Conservation (phyloP, 306 rosid genomes). For the Casuarina glauca region DNA sequence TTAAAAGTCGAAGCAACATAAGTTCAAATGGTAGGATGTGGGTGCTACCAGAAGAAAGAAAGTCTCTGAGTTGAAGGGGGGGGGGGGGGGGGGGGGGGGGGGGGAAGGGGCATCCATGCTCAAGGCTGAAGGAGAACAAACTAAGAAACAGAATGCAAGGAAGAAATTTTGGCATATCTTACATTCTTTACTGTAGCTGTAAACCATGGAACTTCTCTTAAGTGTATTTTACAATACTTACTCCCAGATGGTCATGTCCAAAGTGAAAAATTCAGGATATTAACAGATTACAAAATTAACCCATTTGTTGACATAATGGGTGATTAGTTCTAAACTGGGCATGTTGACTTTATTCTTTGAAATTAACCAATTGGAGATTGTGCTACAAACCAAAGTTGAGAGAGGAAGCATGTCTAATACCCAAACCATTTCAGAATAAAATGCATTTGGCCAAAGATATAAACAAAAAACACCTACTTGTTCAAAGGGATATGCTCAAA, state of each 20-base stretch:
- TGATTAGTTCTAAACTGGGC: not conserved
- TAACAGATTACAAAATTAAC: not conserved
- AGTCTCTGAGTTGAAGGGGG: too few species aligned
- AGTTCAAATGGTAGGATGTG: not conserved
- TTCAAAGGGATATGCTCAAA: constrained; percentile 86
- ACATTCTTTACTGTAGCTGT: not conserved
- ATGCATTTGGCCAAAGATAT: not conserved
- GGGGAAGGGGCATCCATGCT: not conserved
- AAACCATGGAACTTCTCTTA: not conserved
- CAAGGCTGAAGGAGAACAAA: not conserved
- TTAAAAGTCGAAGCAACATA: constrained; percentile 5
- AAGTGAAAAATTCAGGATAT: not conserved
- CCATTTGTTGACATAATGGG: too few species aligned
- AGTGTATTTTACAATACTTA: too few species aligned
- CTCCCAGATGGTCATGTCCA: not conserved
- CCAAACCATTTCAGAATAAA: not conserved
- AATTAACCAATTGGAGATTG: not conserved
- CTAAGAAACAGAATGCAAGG: not conserved
- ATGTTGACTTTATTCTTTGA: not conserved
- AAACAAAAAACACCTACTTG: constrained; percentile 54
- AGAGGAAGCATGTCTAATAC: not conserved
- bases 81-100: too few species aligned
- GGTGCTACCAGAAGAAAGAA: too few species aligned
- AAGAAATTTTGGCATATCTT: not conserved
- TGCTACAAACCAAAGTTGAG: not conserved